Percentiles rank a stretch among this genome's conserved stretches.
phyloP scores from a whole-genome alignment of 768 basidiomycete species.

The Trametes cingulata region DNA sequence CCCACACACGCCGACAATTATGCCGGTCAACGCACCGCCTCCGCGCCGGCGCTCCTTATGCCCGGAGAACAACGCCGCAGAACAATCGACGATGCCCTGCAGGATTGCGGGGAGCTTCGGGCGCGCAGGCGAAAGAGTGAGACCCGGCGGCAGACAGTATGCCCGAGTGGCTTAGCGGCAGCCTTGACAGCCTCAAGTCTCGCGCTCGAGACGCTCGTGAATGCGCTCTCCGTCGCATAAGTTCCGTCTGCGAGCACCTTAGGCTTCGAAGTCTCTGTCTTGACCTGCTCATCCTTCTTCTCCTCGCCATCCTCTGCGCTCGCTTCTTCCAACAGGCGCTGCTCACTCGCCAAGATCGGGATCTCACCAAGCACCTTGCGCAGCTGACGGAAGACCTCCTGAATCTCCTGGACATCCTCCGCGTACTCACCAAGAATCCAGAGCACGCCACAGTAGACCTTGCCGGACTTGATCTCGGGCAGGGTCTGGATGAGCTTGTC shows the following conservation, averaged over 20 bases:
- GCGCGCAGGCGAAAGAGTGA: conserved; percentile 33
- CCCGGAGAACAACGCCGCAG: conserved; percentile 24
- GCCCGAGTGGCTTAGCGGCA: conserved; percentile 73
- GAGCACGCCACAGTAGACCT: conserved; percentile 95
- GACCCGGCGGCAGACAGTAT: conserved; percentile 32
- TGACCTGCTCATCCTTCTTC: conserved; percentile 52
- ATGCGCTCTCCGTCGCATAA: conserved; percentile 96
- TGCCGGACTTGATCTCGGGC: conserved; percentile 89
- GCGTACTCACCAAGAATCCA: conserved; percentile 99
- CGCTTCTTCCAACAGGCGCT: conserved; percentile 77
- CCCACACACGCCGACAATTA: conserved; percentile 46
- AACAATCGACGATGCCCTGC: conserved; percentile 27
- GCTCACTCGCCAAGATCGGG: conserved; percentile 93
- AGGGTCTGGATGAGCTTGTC: conserved; percentile 84
- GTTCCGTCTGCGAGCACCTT: conserved; percentile 94
- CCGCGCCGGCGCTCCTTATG: conserved; percentile 10
- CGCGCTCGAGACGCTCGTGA: conserved; percentile 60
- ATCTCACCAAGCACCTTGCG: conserved; percentile 91
- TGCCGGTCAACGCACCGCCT: conserved; percentile 29
- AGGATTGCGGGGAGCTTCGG: conserved; percentile 29
- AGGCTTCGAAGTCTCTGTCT: conserved; percentile 54
- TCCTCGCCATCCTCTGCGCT: conserved; percentile 54
- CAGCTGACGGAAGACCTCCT: conserved; percentile 72
- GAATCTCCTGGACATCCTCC: conserved; percentile 64
- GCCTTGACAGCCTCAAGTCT: conserved; percentile 81